A percentile compares a stretch with the other conserved stretches of the same genome.
Evolutionary conservation across 2,329 filamentous ascomycete genomes (phyloP).

Genomic region (Fonsecaea monophora): DNA sequence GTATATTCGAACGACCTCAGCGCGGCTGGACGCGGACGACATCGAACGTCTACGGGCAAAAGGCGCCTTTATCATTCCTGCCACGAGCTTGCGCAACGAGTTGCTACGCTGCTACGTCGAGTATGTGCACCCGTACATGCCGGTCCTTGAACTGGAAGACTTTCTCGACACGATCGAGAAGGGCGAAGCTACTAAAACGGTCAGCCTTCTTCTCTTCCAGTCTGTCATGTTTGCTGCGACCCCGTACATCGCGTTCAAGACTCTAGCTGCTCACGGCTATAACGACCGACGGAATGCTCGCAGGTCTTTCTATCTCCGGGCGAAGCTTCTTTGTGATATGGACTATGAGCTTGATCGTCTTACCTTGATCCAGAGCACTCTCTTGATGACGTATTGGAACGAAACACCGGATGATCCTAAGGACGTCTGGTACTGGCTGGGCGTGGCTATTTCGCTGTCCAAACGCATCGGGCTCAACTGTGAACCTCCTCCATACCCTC

Average conservation of each 20-base stretch:
- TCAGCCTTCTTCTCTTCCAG: slow-evolving; percentile 89
- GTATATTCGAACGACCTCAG: slow-evolving; percentile 80
- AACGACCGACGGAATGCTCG: slow-evolving; percentile 78
- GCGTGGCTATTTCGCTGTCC: slow-evolving; percentile 87
- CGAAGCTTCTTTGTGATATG: slow-evolving; percentile 87
- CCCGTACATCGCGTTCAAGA: slow-evolving; percentile 82
- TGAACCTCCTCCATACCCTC: slow-evolving; percentile 75
- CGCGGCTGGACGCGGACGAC: slow-evolving; percentile 79
- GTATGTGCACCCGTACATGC: slow-evolving; percentile 94
- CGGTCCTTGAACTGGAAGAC: slow-evolving; percentile 73
- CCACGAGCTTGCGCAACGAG: slow-evolving; percentile 73
- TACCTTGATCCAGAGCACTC: slow-evolving; percentile 82
- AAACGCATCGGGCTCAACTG: slow-evolving; percentile 93
- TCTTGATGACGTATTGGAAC: slow-evolving; percentile 97
- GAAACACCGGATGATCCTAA: slow-evolving; percentile 97
- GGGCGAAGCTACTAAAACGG: slow-evolving; percentile 72
- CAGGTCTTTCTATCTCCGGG: slow-evolving; percentile 87
- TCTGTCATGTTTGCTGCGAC: slow-evolving; percentile 93
- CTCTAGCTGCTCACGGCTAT: slow-evolving; percentile 78
- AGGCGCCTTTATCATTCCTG: slow-evolving; percentile 80
- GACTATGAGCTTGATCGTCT: slow-evolving; percentile 93
- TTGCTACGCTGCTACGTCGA: slow-evolving; percentile 85
- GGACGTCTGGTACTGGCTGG: slow-evolving; percentile 99
- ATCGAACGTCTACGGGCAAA: slow-evolving; percentile 82
- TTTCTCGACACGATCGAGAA: slow-evolving; percentile 64